Base-by-base conservation (phyloP, 2,329 filamentous ascomycete genomes). In the Neonectria sp. region DNA sequence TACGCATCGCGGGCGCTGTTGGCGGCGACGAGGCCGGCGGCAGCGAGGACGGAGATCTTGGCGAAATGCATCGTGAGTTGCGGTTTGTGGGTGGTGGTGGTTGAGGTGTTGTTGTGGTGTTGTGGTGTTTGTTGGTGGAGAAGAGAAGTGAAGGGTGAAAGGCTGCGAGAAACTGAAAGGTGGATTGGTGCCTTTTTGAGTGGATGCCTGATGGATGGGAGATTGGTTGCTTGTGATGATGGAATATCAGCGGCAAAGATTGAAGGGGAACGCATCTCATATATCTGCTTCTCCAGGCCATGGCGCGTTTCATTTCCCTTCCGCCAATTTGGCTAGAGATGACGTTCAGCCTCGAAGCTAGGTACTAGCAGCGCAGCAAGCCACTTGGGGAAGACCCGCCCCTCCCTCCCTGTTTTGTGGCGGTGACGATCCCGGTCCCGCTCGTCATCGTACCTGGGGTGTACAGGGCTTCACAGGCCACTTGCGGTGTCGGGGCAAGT, bases 41-140 rank as follows among this genome's bases (percentile, higher is more conserved):
- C 29, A 15, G 75, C 56, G 52, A 76, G 61, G 13, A 76, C 52
- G 21, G 66, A 51, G 67, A 75, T 31, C 66, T 76, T 74, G 55
- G 66, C 64, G 73, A 71, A 75, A 37, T 53, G 74, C 74, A 76
- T 76, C 24, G 7, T 71, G 63, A 48, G 33, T 58, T 46, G 43
- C 27, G 17, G 21, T 49, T 43, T 29, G 15, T 25, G 3, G 25
- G 43, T 49, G 52, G 56, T 46, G n/a, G 17, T 15, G 45, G 46
- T 55, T 21, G 21, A 25, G 31, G 37, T 46, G 59, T 45, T 25
- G 46, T 25, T 33, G 55, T 11, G 40, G 45, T 21, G 12, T n/a
- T 40, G 17, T n/a, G 17, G 27, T 35, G n/a, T 15, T 9, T 13
- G 51, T 45, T 21, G 40, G 40, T 45, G 40, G 40, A 21, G 40